Conservation (phyloP, 805 yeast species). For the Hanseniaspora meyeri region DNA sequence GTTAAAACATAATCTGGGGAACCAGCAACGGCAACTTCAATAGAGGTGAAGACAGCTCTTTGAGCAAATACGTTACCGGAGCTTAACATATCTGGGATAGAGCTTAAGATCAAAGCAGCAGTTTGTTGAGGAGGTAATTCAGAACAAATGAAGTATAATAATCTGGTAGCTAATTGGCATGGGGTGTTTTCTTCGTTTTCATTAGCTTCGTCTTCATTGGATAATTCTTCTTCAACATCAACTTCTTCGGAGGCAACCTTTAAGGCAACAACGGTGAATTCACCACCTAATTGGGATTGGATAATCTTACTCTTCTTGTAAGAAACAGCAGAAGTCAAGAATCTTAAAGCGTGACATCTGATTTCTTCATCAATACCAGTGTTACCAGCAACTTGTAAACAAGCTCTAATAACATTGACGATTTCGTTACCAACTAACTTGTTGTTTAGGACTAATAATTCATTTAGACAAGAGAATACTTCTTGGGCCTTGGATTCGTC, state of each 20-base stretch:
- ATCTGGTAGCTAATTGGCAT: slow-evolving; percentile 61
- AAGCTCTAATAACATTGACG: slow-evolving; percentile 53
- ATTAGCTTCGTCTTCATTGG: slow-evolving; percentile 75
- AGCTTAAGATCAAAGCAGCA: slow-evolving; percentile 62
- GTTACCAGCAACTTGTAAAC: slow-evolving; percentile 64
- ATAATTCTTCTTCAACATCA: slow-evolving; percentile 61
- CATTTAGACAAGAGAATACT: slow-evolving; percentile 75
- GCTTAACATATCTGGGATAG: slow-evolving; percentile 43
- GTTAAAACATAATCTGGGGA: slow-evolving; percentile 84
- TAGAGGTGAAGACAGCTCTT: slow-evolving; percentile 72
- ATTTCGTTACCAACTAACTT: slow-evolving; percentile 67
- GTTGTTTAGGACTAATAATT: slow-evolving; percentile 62
- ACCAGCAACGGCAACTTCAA: slow-evolving; percentile 78
- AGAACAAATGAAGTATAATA: slow-evolving; percentile 63
- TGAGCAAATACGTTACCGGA: slow-evolving; percentile 63
- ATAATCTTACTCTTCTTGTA: slow-evolving; percentile 71
- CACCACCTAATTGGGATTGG: slow-evolving; percentile 73
- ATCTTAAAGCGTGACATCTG: slow-evolving; percentile 73
- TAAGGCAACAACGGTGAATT: slow-evolving; percentile 59
- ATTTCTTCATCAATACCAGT: slow-evolving; percentile 61
- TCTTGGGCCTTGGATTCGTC: slow-evolving; percentile 63
- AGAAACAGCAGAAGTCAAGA: slow-evolving; percentile 64
- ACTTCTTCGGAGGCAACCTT: slow-evolving; percentile 72
- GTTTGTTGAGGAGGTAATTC: slow-evolving; percentile 91
- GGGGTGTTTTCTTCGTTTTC: slow-evolving; percentile 88